These are phyloP conservation scores for Lipomyces yamadae DNA, from an alignment of 805 yeast species.

Conservation along the genomic window DNA sequence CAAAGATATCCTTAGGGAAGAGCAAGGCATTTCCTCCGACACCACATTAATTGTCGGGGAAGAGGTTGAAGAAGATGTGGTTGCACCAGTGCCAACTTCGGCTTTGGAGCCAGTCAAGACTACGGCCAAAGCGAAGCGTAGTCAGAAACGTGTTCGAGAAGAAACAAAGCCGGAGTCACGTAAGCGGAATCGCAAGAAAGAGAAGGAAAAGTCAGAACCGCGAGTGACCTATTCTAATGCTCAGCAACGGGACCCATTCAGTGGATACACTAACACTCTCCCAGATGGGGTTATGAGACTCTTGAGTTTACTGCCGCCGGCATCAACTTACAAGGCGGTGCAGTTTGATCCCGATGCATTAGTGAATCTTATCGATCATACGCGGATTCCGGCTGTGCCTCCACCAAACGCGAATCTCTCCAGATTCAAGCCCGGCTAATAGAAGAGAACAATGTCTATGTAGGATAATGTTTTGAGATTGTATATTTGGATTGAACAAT, in stretches of 20 bases:
- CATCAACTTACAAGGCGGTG: conserved; percentile 59
- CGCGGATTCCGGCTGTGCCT: conserved; percentile 39
- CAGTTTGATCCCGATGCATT: conserved; percentile 61
- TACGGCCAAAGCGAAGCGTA: conserved; percentile 5
- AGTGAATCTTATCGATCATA: conserved; percentile 46
- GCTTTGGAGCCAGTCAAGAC: conserved; percentile 1
- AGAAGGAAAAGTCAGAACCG: conserved; percentile 22
- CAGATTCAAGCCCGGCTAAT: conserved; percentile 14
- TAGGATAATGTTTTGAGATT: background rate
- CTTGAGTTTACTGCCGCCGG: conserved; percentile 63
- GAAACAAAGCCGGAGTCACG: conserved; percentile 14
- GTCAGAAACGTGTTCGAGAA: conserved; percentile 16
- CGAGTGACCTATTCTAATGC: conserved; percentile 10
- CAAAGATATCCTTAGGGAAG: conserved; percentile 21
- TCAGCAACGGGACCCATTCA: conserved; percentile 6
- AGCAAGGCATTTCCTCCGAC: background rate
- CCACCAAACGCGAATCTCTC: conserved; percentile 30
- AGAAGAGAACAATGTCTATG: background rate
- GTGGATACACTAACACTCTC: conserved; percentile 19
- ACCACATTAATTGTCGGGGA: conserved; percentile 5
- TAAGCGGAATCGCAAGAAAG: conserved; percentile 29
- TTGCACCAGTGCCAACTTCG: background rate
- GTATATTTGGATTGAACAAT: background rate
- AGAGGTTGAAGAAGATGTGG: conserved; percentile 19
- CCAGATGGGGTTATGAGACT: conserved; percentile 50